Percentiles rank a stretch among this genome's conserved stretches.
Evolutionary conservation across 2,329 filamentous ascomycete species (phyloP).

Genomic region (Raffaelea deltoideospora): DNA sequence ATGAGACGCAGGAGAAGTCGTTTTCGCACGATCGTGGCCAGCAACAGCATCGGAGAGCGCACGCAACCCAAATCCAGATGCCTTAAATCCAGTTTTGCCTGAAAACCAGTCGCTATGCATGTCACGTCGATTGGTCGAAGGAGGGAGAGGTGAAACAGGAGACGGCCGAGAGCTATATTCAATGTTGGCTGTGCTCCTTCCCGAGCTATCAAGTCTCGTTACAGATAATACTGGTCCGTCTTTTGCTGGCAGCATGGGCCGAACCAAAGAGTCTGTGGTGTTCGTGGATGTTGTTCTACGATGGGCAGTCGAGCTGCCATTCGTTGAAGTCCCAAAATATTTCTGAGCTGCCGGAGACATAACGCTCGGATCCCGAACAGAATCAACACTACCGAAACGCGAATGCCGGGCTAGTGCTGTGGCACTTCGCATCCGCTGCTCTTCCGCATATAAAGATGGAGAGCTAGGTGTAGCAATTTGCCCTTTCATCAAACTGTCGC

Average conservation of each 20-base stretch:
- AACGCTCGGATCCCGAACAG: slow-evolving; percentile 41
- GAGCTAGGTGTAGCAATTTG: neutral
- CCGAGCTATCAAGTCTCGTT: slow-evolving; percentile 42
- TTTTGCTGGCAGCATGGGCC: slow-evolving; percentile 35
- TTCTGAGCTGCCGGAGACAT: slow-evolving; percentile 52
- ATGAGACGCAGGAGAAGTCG: slow-evolving; percentile 31
- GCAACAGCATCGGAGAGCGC: slow-evolving; percentile 68
- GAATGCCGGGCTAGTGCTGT: slow-evolving; percentile 58
- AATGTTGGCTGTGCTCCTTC: too few relatives aligned
- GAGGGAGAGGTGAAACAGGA: slow-evolving; percentile 16
- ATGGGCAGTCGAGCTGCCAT: slow-evolving; percentile 26
- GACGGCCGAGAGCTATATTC: slow-evolving; percentile 24
- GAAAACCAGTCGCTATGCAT: slow-evolving; percentile 42
- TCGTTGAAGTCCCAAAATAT: slow-evolving; percentile 42
- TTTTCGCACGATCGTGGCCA: slow-evolving; percentile 35
- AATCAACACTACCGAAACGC: slow-evolving; percentile 65
- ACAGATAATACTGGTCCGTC: slow-evolving; percentile 40
- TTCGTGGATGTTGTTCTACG: slow-evolving; percentile 46
- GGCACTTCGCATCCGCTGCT: slow-evolving; percentile 51
- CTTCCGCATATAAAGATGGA: slow-evolving; percentile 45
- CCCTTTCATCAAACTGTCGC: slow-evolving; percentile 35
- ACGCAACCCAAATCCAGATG: slow-evolving; percentile 53
- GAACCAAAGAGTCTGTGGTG: slow-evolving; percentile 35
- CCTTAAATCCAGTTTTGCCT: slow-evolving; percentile 30
- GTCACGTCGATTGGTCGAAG: slow-evolving; percentile 21